phyloP scores from a whole-genome alignment of 2,329 filamentous ascomycete genomes.

The Epichloe sp. region DNA sequence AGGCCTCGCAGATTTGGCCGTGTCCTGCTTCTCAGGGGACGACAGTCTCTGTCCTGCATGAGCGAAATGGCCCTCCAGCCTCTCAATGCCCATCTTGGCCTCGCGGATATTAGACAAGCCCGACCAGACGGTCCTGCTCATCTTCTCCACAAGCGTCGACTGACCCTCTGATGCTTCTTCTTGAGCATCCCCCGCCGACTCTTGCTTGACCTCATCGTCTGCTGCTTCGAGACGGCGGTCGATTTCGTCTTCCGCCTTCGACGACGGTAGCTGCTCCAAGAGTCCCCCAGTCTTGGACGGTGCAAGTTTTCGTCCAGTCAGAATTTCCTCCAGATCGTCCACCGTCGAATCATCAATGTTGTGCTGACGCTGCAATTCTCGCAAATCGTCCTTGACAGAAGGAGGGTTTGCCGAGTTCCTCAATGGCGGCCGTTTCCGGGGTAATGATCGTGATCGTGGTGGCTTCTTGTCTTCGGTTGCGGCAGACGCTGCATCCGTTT shows the following conservation, averaged over 20 bases:
- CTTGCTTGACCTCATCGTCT: slow-evolving; percentile 1
- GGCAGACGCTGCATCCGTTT: slow-evolving; percentile 11
- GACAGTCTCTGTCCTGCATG: slow-evolving; percentile 19
- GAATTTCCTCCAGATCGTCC: slow-evolving; percentile 42
- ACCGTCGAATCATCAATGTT: slow-evolving; percentile 46
- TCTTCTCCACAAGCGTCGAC: slow-evolving; percentile 31
- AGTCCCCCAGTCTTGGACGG: slow-evolving; percentile 14
- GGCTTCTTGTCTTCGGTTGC: slow-evolving; percentile 13
- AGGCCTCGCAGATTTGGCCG: neutral
- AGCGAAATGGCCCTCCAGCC: slow-evolving; percentile 39
- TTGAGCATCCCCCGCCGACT: slow-evolving; percentile 6
- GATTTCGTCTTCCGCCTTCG: slow-evolving; percentile 12
- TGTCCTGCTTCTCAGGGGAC: slow-evolving; percentile 1
- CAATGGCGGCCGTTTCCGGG: slow-evolving; percentile 31
- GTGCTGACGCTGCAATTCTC: slow-evolving; percentile 37
- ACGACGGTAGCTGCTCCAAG: slow-evolving; percentile 13
- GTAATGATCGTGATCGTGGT: slow-evolving; percentile 24
- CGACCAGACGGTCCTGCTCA: slow-evolving; percentile 38
- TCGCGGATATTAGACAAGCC: slow-evolving; percentile 39
- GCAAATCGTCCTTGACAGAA: slow-evolving; percentile 42
- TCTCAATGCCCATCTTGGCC: slow-evolving; percentile 44
- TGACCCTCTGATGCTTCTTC: slow-evolving; percentile 23
- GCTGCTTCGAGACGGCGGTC: slow-evolving; percentile 4
- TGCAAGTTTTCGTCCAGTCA: slow-evolving; percentile 24
- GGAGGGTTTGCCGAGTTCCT: slow-evolving; percentile 41